Evolutionary conservation across 176 grass and related monocot genomes (phyloP), one percentile per base, ranked within the genome.

Genomic region (Phragmites australis): DNA sequence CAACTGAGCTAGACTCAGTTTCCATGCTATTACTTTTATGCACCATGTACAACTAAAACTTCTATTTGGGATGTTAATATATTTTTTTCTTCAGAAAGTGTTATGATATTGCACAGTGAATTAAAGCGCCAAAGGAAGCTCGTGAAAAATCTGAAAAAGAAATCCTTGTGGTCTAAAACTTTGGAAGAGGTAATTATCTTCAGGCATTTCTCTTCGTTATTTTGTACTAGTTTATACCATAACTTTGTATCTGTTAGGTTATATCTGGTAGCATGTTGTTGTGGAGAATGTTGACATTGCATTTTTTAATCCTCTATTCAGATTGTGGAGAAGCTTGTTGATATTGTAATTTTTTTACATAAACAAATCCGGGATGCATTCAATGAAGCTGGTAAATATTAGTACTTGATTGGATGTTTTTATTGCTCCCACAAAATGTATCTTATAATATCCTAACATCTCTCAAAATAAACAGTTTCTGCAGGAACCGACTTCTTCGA

Each of bases 301-400:
- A 68, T 78, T 70, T 14, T 4, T 40, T 83, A 18, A 18, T 63
- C 6, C 34, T 66, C n/a, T 78, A 63, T 89, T 15, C 83, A 97
- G 94, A 74, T 98, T 40, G 96, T 98, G 70, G 92, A 98, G 42
- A 98, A 95, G 84, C 96, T 98, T 84, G 96, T 95, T 40, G 92
- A 98, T n/a, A 78, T 98, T 50, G 78, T 93, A 40, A 22, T 87
- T 41, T 95, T 89, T 80, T 82, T 98, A 16, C 86, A 98, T 59
- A 98, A 77, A 58, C 88, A 95, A 86, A 84, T 91, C 21, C 71
- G 70, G 61, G 90, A 95, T 76, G 74, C 86, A 74, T 98, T 95
- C 70, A 69, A 37, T 49, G 64, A 81, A 89, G 47, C 70, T 79
- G 90, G 92, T 95, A 77, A 45, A 8, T 74, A 72, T 61, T 30